phyloP scores from a whole-genome alignment of 805 yeast genomes.

The Saccharomycopsis sp. region DNA sequence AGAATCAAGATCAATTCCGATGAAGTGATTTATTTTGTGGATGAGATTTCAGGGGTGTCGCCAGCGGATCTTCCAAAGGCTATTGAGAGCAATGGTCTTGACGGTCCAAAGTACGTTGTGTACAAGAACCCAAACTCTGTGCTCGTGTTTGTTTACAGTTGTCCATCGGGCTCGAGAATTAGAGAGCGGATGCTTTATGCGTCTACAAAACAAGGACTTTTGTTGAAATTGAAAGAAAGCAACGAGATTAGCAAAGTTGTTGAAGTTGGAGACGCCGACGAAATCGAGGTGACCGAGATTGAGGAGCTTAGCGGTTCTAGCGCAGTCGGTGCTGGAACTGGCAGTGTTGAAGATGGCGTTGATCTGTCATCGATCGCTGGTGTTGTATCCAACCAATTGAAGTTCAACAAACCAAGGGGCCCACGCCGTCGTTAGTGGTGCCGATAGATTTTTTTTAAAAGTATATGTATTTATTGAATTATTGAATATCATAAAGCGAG shows the following conservation, averaged over 20 bases:
- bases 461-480: too few relatives aligned
- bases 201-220: conserved; percentile 57
- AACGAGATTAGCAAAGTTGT: conserved; percentile 38
- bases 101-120: conserved; percentile 52
- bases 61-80: conserved; percentile 27
- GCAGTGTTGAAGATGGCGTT: conserved; percentile 51
- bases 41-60: conserved; percentile 23
- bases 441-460: too few relatives aligned
- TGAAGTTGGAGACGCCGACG: conserved; percentile 69
- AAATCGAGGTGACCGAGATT: conserved; percentile 48
- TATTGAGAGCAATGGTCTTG: conserved; percentile 26
- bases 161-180: conserved; percentile 86
- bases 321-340: conserved; percentile 63
- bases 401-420: conserved; percentile 18
- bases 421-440: conserved; percentile 19
- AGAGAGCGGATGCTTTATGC: conserved; percentile 92
- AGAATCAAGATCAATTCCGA: conserved; percentile 42
- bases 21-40: conserved; percentile 40
- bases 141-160: conserved; percentile 63
- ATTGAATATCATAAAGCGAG: conserved; percentile 65
- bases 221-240: conserved; percentile 37
- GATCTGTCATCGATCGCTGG: conserved; percentile 30
- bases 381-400: conserved; percentile 5
- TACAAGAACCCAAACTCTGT: conserved; percentile 34
- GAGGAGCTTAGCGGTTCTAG: conserved; percentile 22